Base-by-base conservation (phyloP, 106 monocot species). In the Phalaenopsis aphrodite region DNA sequence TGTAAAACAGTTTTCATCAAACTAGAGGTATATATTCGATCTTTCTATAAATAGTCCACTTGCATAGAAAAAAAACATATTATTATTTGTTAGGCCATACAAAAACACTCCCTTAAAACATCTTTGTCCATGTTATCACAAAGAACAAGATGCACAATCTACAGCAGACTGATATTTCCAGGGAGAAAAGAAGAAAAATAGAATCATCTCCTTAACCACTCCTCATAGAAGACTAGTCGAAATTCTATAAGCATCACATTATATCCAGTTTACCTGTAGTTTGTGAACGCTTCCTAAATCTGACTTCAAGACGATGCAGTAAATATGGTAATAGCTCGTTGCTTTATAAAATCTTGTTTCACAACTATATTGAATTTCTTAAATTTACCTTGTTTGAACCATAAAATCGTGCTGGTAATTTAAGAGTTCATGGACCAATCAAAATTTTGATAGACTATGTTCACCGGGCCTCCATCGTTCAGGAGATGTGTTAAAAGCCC, bases 401-500 rank as follows among this genome's bases (percentile, higher is more conserved):
- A 65, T 21, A 65, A 65, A 65, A 21, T 5, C 41, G 36, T 16
- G 71, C 4, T 45, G 2, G 8, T 8, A 43, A 19, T 42, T 45
- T 45, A 94, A 67, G 69, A 82, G 77, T 97, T 97, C 81, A 90
- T 78, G 41, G 94, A 87, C 94, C 96, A 97, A 80, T 92, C 88
- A 30, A 81, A 94, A 66, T 83, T 86, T 75, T 92, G 92, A 78
- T 98, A 89, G 2, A 82, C 79, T 43, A 98, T 91, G 75, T 81
- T 86, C 15, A 98, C 42, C 2, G 87, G 84, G 21, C 92, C 86
- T 5, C 94, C 92, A 69, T 98, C 97, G 61, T 90, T 90, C 4
- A 92, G 77, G 30, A 98, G 92, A 78, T 98, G 97, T 2, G 89
- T 90, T 82, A 98, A 66, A 17, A 94, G 94, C 11, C 92, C 97